Percentiles rank a stretch among this genome's conserved stretches.
phyloP scores from a whole-genome alignment of 768 basidiomycete species.

The Boletus sp. region DNA sequence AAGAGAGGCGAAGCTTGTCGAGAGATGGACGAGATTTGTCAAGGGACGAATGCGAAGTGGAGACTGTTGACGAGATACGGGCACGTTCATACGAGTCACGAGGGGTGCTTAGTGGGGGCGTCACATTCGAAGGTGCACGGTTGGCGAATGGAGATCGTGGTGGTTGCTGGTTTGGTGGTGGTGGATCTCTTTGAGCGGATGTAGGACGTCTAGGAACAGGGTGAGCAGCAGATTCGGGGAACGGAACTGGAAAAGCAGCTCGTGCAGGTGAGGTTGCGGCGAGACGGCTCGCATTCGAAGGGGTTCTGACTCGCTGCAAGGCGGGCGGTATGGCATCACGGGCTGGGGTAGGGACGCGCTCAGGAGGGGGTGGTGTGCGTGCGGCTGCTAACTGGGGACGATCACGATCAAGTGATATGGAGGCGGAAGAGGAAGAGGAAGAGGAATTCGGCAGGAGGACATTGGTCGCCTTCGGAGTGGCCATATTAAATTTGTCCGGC shows the following conservation, averaged over 20 bases:
- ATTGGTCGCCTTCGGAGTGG: slow-evolving; percentile 3
- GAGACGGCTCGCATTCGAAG: slow-evolving; percentile 15
- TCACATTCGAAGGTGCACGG: slow-evolving; percentile 10
- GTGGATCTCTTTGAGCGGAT: slow-evolving; percentile 11
- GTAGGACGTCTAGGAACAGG: slow-evolving; percentile 14
- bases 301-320: slow-evolving; percentile 19
- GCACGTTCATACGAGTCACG: slow-evolving; percentile 18
- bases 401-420: slow-evolving; percentile 5
- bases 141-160: slow-evolving; percentile 8
- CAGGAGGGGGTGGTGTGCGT: slow-evolving; percentile 10
- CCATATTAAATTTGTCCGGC: slow-evolving; percentile 21
- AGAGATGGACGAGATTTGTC: slow-evolving; percentile 15
- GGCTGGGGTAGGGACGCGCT: slow-evolving; percentile 14
- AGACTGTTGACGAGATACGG: slow-evolving; percentile 15
- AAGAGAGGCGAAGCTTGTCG: slow-evolving; percentile 16
- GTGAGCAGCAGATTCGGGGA: slow-evolving; percentile 9
- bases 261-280: slow-evolving; percentile 9
- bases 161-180: not conserved
- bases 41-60: slow-evolving; percentile 15
- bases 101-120: slow-evolving; percentile 7
- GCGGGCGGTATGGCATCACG: slow-evolving; percentile 16
- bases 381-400: slow-evolving; percentile 1
- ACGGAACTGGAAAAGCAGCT: slow-evolving; percentile 9
- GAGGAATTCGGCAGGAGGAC: slow-evolving; percentile 5
- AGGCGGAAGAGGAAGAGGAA: not conserved